Conservation (phyloP, 2,329 filamentous ascomycete genomes). For the Fusarium sp. region DNA sequence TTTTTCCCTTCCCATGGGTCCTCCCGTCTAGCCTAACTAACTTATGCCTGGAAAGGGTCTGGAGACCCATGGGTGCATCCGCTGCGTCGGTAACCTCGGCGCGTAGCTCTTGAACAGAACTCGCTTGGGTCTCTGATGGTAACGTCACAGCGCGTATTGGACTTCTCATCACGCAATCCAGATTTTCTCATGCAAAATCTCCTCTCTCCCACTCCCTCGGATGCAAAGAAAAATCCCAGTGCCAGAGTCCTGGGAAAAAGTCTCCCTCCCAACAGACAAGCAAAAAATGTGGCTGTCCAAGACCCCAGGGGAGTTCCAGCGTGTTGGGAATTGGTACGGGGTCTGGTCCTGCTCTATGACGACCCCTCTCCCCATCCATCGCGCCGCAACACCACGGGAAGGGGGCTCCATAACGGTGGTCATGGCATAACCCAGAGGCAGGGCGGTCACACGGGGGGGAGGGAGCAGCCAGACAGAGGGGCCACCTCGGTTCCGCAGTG, state of each 20-base stretch:
- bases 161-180: neutral
- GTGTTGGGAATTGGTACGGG: neutral
- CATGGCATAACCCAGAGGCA: neutral
- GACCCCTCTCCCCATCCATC: neutral
- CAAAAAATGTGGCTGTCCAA: neutral
- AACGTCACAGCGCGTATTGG: neutral
- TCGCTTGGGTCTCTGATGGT: neutral
- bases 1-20: neutral
- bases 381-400: neutral
- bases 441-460: neutral
- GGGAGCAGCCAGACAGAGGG: neutral
- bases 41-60: neutral
- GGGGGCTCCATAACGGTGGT: constrained; percentile 5
- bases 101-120: neutral
- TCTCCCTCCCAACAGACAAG: neutral
- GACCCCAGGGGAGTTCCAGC: neutral
- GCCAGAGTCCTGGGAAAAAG: neutral
- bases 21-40: neutral
- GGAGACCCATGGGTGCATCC: neutral
- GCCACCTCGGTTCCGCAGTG: constrained; percentile 25
- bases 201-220: neutral
- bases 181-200: neutral
- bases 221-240: neutral
- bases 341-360: neutral
- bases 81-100: neutral